Base-by-base conservation (phyloP, 805 yeast genomes). In the Candida glaebosa region DNA sequence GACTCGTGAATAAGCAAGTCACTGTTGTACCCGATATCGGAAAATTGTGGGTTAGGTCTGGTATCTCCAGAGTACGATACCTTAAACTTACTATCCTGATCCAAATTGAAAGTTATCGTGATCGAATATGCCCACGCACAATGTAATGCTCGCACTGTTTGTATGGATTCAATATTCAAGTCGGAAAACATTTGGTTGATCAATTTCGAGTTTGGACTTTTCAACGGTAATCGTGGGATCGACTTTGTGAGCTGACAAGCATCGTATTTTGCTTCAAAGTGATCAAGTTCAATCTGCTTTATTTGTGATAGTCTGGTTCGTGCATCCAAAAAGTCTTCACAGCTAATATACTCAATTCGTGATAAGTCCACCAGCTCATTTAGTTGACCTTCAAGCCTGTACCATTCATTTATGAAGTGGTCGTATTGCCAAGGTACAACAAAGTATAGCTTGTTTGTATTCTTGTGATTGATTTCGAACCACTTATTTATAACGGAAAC, bases 61-160 rank as follows among this genome's bases (percentile, higher is more conserved):
- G 98, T 87, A 57, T 93, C 99, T 9, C 99, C 99, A 2, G 96
- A 88, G 58, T 87, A 93, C 1, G 96, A 83, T 1, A 90, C 69
- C 50, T 78, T 84, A 67, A 88, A 88, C 0, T 54, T 44, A 14
- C 60, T 63, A 1, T 49, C 41, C 2, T 45, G 47, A 44, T 60
- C 61, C 41, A 84, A 75, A 2, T 72, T 57, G 8, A 90, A 69
- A 0, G 78, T 59, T 32, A 81, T 75, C 14, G 85, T 79, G 8
- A 64, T 63, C 2, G 73, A 68, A 58, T 89, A 91, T 0, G 98
- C 78, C 79, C 82, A 79, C 18, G 78, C 78, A 60, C 97, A 89
- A 58, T 93, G 99, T 15, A 73, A 69, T 0, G 98, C 98, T 41
- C 81, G 75, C 47, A 90, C 84, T 0, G 93, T 82, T 19, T 57